Base-by-base conservation (phyloP, 2,329 filamentous ascomycete genomes). In the Capronia coronata region DNA sequence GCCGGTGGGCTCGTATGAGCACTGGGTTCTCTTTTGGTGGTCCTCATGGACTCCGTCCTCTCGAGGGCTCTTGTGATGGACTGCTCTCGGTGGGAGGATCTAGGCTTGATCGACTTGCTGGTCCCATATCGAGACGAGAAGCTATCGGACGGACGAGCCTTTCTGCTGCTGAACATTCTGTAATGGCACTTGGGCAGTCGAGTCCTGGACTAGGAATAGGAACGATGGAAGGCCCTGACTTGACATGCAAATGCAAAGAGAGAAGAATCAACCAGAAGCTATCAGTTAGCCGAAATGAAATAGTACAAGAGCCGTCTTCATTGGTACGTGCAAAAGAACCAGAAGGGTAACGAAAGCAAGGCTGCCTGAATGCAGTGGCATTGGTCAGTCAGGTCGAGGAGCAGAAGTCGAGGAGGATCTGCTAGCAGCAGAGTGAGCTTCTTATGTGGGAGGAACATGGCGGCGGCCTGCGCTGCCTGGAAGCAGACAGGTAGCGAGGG, bases 41-140 rank as follows among this genome's bases (percentile, higher is more conserved):
- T 56, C 30, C 43, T 52, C 19, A 56, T 35, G 40, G 59, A 59
- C 16, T 61, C 55, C 22, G 51, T 46, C 18, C 57, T 45, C 45
- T 56, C 51, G 8, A 59, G 40, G 18, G 57, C 56, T 34, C 52
- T 43, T 30, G 47, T 48, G 49, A 59, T 45, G 7, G 58, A 60
- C 13, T 55, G 57, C 19, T 71, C 67, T 48, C 63, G 63, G 43
- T 64, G 61, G 8, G 64, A 64, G 46, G 65, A 67, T 27, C 62
- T 61, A 37, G 60, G 65, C 54, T 59, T 65, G 19, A 59, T 65
- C 23, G 67, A 61, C 56, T 72, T 73, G 16, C 63, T 61, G 3
- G 69, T 66, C 41, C 71, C 65, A 58, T 73, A 71, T 56, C 65
- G 65, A 43, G 67, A 63, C 21, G 64, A 65, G 48, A 69, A 65